Percentiles rank a stretch among this genome's conserved stretches.
These are phyloP conservation scores for Collybiopsis confluens DNA, from an alignment of 768 basidiomycete species.

Conservation along the genomic window DNA sequence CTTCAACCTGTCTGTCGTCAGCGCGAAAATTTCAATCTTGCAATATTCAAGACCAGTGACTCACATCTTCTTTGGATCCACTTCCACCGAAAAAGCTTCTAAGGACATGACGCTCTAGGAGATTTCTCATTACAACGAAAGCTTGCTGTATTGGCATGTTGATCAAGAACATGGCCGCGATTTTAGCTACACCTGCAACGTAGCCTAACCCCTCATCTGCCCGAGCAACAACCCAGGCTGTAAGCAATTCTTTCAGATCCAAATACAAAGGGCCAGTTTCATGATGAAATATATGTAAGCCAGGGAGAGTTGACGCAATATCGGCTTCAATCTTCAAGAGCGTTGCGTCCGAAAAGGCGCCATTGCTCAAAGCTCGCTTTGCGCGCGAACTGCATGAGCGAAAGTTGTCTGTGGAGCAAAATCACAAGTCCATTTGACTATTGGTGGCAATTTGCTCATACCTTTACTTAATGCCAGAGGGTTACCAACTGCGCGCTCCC, in stretches of 20 bases:
- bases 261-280: constrained; percentile 74
- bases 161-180: constrained; percentile 84
- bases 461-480: constrained; percentile 79
- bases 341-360: constrained; percentile 61
- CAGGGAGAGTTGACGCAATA: constrained; percentile 67
- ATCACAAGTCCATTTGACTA: background rate
- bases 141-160: constrained; percentile 74
- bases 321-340: constrained; percentile 70
- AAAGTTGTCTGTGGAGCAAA: constrained; percentile 52
- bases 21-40: constrained; percentile 20
- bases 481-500: constrained; percentile 86
- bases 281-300: constrained; percentile 75
- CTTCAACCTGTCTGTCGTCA: constrained; percentile 60
- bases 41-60: constrained; percentile 22
- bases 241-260: constrained; percentile 80
- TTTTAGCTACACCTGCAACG: constrained; percentile 58
- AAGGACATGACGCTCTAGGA: constrained; percentile 81
- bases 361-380: constrained; percentile 60
- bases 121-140: constrained; percentile 80
- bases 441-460: constrained; percentile 23
- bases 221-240: constrained; percentile 84
- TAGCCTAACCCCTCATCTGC: constrained; percentile 82
- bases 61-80: constrained; percentile 71
- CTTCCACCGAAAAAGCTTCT: constrained; percentile 80
- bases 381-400: constrained; percentile 70